Base-by-base conservation (phyloP, 2,329 filamentous ascomycete species). In the Alternaria infectoria region DNA sequence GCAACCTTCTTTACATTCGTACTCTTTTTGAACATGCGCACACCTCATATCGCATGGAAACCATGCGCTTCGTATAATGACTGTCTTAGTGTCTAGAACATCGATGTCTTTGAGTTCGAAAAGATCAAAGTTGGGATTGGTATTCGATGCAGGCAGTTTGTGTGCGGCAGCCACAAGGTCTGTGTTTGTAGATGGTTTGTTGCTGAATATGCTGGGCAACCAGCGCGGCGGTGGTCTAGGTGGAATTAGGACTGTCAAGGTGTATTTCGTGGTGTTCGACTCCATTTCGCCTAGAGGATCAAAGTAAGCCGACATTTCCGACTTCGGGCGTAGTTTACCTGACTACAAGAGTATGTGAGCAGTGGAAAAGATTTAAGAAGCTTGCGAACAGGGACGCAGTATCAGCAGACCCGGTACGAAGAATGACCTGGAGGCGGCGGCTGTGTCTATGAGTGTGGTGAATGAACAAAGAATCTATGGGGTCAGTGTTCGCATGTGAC, bases 11-110 rank as follows among this genome's bases (percentile, higher is more conserved):
- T 64, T 26, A 47, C 74, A 78, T 5, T 15, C 28, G 5, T 25
- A 62, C 4, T 8, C 23, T 11, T 44, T 49, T 3, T 61, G 45
- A 5, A 74, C 50, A 59, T 77, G 74, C n/a, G 51, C 13, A 49
- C 75, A 77, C 3, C 74, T 67, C 62, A 74, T 26, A 2, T 70
- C 65, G 4, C 30, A 28, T 1, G 70, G 64, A 30, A 77, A 74
- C 23, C 55, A 62, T 1, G 44, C 30, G 2, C 63, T 65, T 26
- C 61, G 63, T 6, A 75, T 50, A 4, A 49, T 61, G 3, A 69
- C 28, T 2, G 46, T 61, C 50, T 71, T 75, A 2, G n/a, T 52
- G 3, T 55, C n/a, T 65, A 75, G 62, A 15, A 57, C 49, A 2
- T 32, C n/a, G 4, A 76, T 61, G 28, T 76, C 56, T 8, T 54